Evolutionary conservation across 75 land plant species (phyloP), one percentile per base, ranked within the genome.

Genomic region (Sequoiadendron giganteum): DNA sequence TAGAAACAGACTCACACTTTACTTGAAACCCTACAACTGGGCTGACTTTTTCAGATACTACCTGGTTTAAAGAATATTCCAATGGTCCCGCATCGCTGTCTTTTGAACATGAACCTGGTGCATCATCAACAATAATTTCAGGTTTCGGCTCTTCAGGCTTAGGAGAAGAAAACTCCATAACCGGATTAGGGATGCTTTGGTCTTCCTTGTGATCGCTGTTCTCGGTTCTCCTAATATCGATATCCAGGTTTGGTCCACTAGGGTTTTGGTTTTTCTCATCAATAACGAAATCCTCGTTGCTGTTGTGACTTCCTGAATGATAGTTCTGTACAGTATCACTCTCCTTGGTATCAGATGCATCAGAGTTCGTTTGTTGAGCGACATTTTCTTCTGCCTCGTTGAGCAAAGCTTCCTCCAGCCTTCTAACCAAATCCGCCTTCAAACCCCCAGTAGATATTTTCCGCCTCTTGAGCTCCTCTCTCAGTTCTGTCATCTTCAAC

Each of bases 401-500:
- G 11, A 94, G 91, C 52, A 98, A 28, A 1, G 96, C 94, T 86
- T 95, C 94, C 87, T 94, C 93, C 86, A 98, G 89, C 18, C 99
- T 87, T 55, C 90, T 95, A 11, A 98, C 86, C 88, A 98, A 73
- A 48, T 98, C 99, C 36, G 95, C 97, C 89, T 98, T 97, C 93
- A 97, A 87, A 55, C 99, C 99, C 83, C 87, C 94, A 52, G 86
- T 84, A 2, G 88, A 87, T 78, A 98, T 49, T 19, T 92, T 98
- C 16, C 99, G 90, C 81, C 90, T 95, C 87, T 90, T 91, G 30
- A 98, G 97, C 89, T 98, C 99, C 48, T 98, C 99, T 90, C 90
- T 95, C 80, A 98, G 84, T 88, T 97, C 99, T 13, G 99, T 94
- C 34, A 97, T 99, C 92, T 93, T 98, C 96, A 96, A 96, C 87